A percentile compares a stretch with the other conserved stretches of the same genome.
Conservation (phyloP, 2,329 filamentous ascomycete species). For the Metarhizium rileyi region DNA sequence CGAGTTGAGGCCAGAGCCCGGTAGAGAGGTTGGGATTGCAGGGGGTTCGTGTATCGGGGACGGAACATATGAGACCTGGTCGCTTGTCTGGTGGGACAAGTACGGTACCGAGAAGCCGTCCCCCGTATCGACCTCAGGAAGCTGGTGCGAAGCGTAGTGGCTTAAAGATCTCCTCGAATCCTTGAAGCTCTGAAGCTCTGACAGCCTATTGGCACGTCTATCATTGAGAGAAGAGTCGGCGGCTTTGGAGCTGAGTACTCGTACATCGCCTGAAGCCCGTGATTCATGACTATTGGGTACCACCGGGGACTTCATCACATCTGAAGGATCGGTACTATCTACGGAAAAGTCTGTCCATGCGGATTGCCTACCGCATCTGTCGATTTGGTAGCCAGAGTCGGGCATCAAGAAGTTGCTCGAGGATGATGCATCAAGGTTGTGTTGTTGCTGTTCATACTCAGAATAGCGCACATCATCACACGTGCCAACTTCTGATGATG, state of each 20-base stretch:
- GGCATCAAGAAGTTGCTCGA: constrained; percentile 39
- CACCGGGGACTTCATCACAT: constrained; percentile 18
- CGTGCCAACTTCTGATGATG: constrained; percentile 26
- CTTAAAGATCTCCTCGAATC: constrained; percentile 18
- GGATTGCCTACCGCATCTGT: constrained; percentile 45
- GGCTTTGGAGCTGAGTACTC: constrained; percentile 19
- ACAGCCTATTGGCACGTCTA: not conserved
- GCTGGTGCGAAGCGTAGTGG: constrained; percentile 26
- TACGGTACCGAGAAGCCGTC: constrained; percentile 41
- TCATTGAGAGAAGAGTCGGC: constrained; percentile 4
- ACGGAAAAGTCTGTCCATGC: constrained; percentile 53
- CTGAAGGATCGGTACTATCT: constrained; percentile 37
- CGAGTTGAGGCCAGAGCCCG: constrained; percentile 26
- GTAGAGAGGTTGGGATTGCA: constrained; percentile 32
- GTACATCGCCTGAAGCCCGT: constrained; percentile 21
- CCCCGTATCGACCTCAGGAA: constrained; percentile 42
- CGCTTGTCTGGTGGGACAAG: constrained; percentile 23
- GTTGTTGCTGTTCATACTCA: constrained; percentile 16
- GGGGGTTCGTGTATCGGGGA: constrained; percentile 42
- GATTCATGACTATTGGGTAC: constrained; percentile 18
- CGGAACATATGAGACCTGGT: constrained; percentile 21
- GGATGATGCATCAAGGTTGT: constrained; percentile 21
- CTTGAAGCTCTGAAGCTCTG: constrained; percentile 14
- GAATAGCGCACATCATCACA: constrained; percentile 19
- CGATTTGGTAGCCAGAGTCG: constrained; percentile 28